Evolutionary conservation across 345 rosid genomes (phyloP).

Genomic region (Durio zibethinus): DNA sequence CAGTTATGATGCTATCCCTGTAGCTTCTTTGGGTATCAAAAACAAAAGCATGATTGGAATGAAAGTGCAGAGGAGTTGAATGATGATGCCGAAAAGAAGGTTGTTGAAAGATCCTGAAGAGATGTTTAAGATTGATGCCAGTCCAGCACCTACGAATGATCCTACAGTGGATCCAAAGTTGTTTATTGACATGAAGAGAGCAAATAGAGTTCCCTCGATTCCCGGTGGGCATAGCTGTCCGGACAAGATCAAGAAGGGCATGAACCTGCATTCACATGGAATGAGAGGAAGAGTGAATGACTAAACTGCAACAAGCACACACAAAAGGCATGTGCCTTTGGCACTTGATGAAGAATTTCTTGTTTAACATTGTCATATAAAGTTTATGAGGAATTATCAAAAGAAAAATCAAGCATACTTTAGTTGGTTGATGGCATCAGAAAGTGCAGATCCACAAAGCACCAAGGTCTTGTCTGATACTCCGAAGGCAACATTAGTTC

Average conservation of each 20-base stretch:
- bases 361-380: background rate
- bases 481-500: conserved; percentile 48
- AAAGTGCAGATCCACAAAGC: conserved; percentile 81
- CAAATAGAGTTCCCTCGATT: conserved; percentile 91
- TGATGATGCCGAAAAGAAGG: conserved; percentile 57
- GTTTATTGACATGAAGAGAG: conserved; percentile 95
- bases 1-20: conserved; percentile 62
- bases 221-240: conserved; percentile 98
- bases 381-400: background rate
- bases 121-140: conserved; percentile 74
- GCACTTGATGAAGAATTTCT: background rate
- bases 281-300: background rate
- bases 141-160: conserved; percentile 83
- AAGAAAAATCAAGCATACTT: conserved; percentile 44
- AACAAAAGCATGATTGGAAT: conserved; percentile 71
- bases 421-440: conserved; percentile 92
- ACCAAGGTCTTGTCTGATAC: conserved; percentile 88
- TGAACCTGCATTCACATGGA: conserved; percentile 55
- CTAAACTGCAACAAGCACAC: background rate
- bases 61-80: conserved; percentile 74
- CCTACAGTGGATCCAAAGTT: conserved; percentile 84
- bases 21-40: conserved; percentile 86
- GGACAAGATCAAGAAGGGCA: conserved; percentile 95
- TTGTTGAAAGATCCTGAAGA: conserved; percentile 86
- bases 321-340: background rate